These are phyloP conservation scores for Auricularia heimuer DNA, from an alignment of 768 basidiomycete species.

Conservation along the genomic window DNA sequence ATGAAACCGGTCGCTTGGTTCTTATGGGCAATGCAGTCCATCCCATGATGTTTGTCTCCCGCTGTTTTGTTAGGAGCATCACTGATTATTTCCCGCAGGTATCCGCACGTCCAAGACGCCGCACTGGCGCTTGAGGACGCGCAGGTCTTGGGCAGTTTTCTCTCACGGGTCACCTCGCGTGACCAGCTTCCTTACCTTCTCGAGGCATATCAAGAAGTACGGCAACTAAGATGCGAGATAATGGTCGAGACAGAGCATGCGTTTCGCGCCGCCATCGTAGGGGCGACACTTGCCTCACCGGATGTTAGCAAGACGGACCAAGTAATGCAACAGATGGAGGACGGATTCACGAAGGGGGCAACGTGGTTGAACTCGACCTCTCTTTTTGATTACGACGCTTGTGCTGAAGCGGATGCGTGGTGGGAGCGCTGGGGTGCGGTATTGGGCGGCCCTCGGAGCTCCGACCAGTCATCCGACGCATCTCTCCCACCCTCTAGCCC, in stretches of 20 bases:
- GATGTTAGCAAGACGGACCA: no score
- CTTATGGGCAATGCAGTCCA: conserved; percentile 57
- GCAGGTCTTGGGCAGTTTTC: conserved; percentile 48
- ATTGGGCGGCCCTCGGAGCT: not conserved
- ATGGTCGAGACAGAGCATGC: conserved; percentile 13
- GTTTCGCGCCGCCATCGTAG: no score
- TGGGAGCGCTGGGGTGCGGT: not conserved
- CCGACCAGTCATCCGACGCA: not conserved
- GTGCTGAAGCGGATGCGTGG: not conserved
- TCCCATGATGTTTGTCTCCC: conserved; percentile 37
- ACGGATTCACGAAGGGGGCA: not conserved
- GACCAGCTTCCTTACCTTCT: conserved; percentile 43
- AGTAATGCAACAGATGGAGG: not conserved
- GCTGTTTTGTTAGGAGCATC: no score
- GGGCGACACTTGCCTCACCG: no score
- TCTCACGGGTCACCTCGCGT: conserved; percentile 37
- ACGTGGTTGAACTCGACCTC: not conserved
- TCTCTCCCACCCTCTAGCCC: not conserved
- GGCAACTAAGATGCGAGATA: conserved; percentile 40
- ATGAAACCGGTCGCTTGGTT: conserved; percentile 36
- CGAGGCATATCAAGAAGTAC: conserved; percentile 47
- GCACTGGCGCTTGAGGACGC: conserved; percentile 54
- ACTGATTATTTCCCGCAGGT: not conserved
- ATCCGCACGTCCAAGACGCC: conserved; percentile 39
- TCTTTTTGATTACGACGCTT: not conserved